Conservation (phyloP, 108 stramenopile genomes). For the Hondaea fermentalgiana region DNA sequence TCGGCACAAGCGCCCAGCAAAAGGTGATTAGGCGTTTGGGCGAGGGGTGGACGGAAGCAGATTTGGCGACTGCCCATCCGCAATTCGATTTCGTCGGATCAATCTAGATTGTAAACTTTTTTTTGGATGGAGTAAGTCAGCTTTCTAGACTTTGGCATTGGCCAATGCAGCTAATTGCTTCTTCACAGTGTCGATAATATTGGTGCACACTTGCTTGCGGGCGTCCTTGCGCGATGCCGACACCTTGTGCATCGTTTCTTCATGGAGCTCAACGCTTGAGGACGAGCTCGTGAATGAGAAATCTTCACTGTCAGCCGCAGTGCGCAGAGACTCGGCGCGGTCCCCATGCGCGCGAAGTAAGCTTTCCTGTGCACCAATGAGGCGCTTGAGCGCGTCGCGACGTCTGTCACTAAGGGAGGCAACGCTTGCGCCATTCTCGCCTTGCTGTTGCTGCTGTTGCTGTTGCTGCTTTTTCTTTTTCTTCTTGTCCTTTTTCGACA, state of each 20-base stretch:
- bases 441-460: no score
- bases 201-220: not conserved
- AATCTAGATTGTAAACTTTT: no score
- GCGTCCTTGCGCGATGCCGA: not conserved
- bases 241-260: not conserved
- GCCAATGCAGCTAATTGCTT: not conserved
- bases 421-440: no score
- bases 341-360: not conserved
- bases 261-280: not conserved
- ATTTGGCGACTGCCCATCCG: no score
- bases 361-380: not conserved
- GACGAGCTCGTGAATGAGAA: not conserved
- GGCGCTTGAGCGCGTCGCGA: not conserved
- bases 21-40: no score
- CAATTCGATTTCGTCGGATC: no score
- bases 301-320: not conserved
- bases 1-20: no score
- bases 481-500: not conserved
- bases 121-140: no score
- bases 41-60: no score
- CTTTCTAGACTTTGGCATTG: not conserved
- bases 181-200: not conserved
- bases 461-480: not conserved
- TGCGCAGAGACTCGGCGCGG: not conserved
- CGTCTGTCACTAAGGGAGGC: not conserved